Evolutionary conservation across 1,139 yeast species (phyloP), one percentile per base, ranked within the genome.

Genomic region (Zhuliangozyma blackwelliae): DNA sequence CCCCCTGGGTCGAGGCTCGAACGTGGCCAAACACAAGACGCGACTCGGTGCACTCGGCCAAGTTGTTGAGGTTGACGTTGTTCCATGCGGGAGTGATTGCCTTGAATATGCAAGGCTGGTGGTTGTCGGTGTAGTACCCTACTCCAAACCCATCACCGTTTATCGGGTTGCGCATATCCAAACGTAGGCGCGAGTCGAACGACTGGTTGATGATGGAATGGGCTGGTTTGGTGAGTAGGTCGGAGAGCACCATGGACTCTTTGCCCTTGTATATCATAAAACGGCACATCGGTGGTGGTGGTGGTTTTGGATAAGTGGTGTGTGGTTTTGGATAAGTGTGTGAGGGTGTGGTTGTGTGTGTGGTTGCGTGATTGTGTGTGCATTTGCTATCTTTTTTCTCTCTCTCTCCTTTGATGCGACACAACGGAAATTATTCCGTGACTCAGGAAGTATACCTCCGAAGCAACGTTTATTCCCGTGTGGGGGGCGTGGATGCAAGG

Each of bases 31-130:
- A 92, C 4, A 92, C 90, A 35, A 90, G 63, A 34, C 73, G 72
- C 4, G 95, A 82, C 55, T 84, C 79, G 3, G 98, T 92, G 64
- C 92, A 88, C 52, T 80, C 85, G 1, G 97, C 86, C 20, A 92
- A 64, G 36, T 90, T 78, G 43, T 87, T 92, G 45, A 92, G 67
- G 55, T 92, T 92, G 54, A 86, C 79, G 58, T 92, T 92, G 62
- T 92, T 92, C 98, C 98, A 92, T 0, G 98, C 97, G 0, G 95
- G 96, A 0, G 97, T 92, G 37, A 89, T 90, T 13, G 97, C 97
- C 51, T 88, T 83, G 65, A 86, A 92, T 3, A 89, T 75, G 44
- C 65, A 52, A 7, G 68, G 63, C 38, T 56, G 52, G 29, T 65
- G 55, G 21, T 79, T 84, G 7, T 81, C 65, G 1, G 86, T 74